These are phyloP conservation scores for Passiflora organensis DNA, from an alignment of 345 rosid species.

Conservation along the genomic window DNA sequence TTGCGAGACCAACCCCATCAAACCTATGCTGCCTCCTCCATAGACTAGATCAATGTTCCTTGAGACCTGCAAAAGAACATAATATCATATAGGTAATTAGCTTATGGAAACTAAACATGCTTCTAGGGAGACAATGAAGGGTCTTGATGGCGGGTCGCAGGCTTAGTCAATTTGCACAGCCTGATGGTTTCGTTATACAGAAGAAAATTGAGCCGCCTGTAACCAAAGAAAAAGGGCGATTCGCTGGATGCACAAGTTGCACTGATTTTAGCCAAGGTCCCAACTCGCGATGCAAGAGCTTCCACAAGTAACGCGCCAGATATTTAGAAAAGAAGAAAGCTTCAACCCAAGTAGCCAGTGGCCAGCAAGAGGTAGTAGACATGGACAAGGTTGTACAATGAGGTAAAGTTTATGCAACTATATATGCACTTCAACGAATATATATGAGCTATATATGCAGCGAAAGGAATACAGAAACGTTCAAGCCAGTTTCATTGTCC, in stretches of 20 bases:
- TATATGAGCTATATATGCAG: no score
- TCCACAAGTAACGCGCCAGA: no score
- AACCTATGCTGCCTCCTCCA: conserved; percentile 99
- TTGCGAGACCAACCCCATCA: conserved; percentile 98
- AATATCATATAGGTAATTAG: conserved; percentile 17
- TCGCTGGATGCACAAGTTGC: conserved; percentile 59
- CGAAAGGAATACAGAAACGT: no score
- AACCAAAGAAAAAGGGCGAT: conserved; percentile 84
- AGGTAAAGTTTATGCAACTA: no score
- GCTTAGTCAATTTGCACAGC: conserved; percentile 88
- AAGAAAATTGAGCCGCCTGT: conserved; percentile 86
- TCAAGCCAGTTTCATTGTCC: neutral
- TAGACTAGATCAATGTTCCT: conserved; percentile 97
- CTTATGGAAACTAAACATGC: conserved; percentile 7
- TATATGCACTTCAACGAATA: no score
- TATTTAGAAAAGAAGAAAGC: conserved; percentile 4
- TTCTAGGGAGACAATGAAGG: neutral
- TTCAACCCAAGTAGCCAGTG: neutral
- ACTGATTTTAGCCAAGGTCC: no score
- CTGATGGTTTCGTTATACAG: conserved; percentile 97
- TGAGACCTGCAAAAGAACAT: conserved; percentile 57
- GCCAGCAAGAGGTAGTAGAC: conserved; percentile 19
- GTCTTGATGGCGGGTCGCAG: conserved; percentile 83
- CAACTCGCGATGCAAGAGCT: no score
- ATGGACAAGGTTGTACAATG: neutral